Conservation (phyloP, 495 filamentous ascomycete genomes). For the Aspergillus conjunctus region DNA sequence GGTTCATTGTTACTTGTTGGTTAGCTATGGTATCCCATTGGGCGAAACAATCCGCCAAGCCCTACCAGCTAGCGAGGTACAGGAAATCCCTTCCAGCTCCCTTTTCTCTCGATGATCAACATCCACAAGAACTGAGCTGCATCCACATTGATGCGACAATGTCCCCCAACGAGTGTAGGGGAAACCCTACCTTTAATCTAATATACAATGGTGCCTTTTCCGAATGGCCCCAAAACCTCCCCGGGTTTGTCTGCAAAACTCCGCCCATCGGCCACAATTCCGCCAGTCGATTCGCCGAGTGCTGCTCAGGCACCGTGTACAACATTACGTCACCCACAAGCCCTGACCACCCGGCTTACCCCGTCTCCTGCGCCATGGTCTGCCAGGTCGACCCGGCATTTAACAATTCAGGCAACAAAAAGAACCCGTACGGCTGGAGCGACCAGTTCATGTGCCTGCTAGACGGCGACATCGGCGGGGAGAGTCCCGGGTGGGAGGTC, state of each 20-base stretch:
- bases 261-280: neutral
- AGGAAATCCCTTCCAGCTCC: neutral
- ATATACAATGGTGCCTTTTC: neutral
- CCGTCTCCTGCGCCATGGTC: conserved; percentile 2
- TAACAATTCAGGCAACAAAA: neutral
- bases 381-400: neutral
- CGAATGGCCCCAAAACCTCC: conserved; percentile 2
- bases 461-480: neutral
- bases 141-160: neutral
- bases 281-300: neutral
- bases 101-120: neutral
- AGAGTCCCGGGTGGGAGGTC: neutral
- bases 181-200: neutral
- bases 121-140: neutral
- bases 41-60: too few relatives aligned
- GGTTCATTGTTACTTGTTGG: too few relatives aligned
- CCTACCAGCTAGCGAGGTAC: too few relatives aligned
- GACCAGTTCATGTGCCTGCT: conserved; percentile 1
- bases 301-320: conserved; percentile 1
- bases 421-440: neutral
- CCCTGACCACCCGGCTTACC: neutral
- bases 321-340: conserved; percentile 1
- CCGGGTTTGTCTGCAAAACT: neutral
- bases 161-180: neutral
- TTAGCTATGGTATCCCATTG: too few relatives aligned